Evolutionary conservation across 306 rosid species (phyloP).

Genomic region (Citrullus colocynthis): DNA sequence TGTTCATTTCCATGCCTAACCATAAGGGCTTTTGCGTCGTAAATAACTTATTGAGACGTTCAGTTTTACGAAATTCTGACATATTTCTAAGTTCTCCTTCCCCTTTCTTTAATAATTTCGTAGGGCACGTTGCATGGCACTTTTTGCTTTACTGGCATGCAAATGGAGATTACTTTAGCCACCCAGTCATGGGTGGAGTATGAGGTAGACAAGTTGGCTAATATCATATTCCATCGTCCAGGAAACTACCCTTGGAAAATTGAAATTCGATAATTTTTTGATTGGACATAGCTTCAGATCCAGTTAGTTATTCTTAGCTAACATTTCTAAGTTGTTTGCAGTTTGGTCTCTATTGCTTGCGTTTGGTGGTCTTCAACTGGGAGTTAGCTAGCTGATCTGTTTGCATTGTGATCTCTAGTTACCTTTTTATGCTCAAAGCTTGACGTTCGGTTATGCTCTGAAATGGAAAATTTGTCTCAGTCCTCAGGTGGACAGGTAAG

Average conservation of each 20-base stretch:
- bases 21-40: neutral
- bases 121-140: neutral
- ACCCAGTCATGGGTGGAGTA: neutral
- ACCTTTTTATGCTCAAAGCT: neutral
- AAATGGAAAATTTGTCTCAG: conserved; percentile 67
- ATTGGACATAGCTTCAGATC: neutral
- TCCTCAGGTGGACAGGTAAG: conserved; percentile 64
- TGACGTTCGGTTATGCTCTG: conserved; percentile 21
- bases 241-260: neutral
- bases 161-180: neutral
- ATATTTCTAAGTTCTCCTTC: neutral
- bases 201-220: neutral
- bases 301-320: neutral
- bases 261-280: neutral
- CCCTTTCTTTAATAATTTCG: neutral
- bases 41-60: neutral
- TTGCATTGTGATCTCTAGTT: neutral
- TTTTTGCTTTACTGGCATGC: neutral
- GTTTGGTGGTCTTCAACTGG: neutral
- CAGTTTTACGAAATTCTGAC: neutral
- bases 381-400: neutral
- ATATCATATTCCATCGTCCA: neutral
- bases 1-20: neutral
- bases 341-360: neutral
- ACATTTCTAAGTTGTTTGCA: neutral